These are phyloP conservation scores for Silene noctiflora DNA, from an alignment of 179 eudicot species.

Conservation along the genomic window DNA sequence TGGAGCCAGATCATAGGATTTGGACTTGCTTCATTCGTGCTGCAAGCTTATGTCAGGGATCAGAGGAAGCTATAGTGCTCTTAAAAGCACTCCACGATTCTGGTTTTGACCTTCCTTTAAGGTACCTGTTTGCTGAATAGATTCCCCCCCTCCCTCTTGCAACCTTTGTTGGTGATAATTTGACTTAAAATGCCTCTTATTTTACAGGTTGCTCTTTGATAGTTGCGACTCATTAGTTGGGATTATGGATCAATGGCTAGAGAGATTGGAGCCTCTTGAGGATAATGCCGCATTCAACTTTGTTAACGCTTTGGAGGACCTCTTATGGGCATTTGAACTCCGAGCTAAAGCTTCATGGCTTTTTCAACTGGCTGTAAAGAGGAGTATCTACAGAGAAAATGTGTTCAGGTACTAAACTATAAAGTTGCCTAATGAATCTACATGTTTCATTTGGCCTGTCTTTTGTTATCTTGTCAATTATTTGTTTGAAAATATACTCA, in stretches of 20 bases:
- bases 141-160: background rate
- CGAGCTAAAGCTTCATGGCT: constrained; percentile 96
- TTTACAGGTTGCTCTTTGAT: constrained; percentile 65
- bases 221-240: constrained; percentile 53
- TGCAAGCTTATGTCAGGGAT: constrained; percentile 70
- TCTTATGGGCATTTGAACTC: constrained; percentile 92
- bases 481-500: background rate
- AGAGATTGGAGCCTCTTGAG: constrained; percentile 59
- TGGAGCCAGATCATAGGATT: constrained; percentile 86
- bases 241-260: constrained; percentile 60
- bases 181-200: constrained; percentile 8
- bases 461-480: background rate
- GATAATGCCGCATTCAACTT: constrained; percentile 88
- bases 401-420: constrained; percentile 61
- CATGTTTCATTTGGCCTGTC: background rate
- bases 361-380: constrained; percentile 81
- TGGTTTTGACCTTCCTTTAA: constrained; percentile 83
- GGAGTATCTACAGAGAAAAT: constrained; percentile 58
- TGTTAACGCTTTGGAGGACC: constrained; percentile 93
- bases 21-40: constrained; percentile 91
- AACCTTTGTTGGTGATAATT: background rate
- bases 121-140: constrained; percentile 36
- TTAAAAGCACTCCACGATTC: constrained; percentile 60
- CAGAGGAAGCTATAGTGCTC: constrained; percentile 59
- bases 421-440: background rate